phyloP scores from a whole-genome alignment of 1,284 basidiomycete species.

The Stygiomarasmius scandens region DNA sequence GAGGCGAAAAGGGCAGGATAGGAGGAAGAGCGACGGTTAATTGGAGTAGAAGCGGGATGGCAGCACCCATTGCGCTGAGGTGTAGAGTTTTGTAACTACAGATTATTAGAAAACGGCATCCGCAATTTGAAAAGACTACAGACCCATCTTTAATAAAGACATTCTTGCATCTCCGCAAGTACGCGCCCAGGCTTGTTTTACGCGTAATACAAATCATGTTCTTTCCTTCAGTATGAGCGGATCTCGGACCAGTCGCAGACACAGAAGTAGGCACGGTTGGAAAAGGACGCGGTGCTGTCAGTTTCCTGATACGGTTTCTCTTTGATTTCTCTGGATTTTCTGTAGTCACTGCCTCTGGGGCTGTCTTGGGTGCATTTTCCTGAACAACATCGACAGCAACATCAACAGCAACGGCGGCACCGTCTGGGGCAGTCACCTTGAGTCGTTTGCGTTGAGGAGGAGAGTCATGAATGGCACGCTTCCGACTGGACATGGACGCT shows the following conservation, averaged over 20 bases:
- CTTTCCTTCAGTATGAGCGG: slow-evolving; percentile 74
- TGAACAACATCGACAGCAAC: slow-evolving; percentile 2
- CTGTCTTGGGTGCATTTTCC: neutral
- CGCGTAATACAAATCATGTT: slow-evolving; percentile 83
- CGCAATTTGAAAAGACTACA: slow-evolving; percentile 24
- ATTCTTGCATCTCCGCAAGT: slow-evolving; percentile 80
- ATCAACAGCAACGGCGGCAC: slow-evolving; percentile 11
- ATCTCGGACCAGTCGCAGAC: slow-evolving; percentile 78
- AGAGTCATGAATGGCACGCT: slow-evolving; percentile 6
- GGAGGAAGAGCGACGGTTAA: slow-evolving; percentile 74
- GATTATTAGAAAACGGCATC: slow-evolving; percentile 8
- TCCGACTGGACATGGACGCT: neutral
- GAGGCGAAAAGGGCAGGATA: slow-evolving; percentile 68
- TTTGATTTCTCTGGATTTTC: slow-evolving; percentile 15
- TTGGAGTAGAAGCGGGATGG: slow-evolving; percentile 80
- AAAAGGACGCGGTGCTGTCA: slow-evolving; percentile 71
- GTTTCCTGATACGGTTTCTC: slow-evolving; percentile 56
- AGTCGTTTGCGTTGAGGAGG: slow-evolving; percentile 20
- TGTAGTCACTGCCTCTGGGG: slow-evolving; percentile 1
- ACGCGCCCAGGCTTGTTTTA: slow-evolving; percentile 72
- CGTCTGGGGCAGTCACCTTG: slow-evolving; percentile 23
- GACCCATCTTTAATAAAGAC: slow-evolving; percentile 79
- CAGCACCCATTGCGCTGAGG: slow-evolving; percentile 84
- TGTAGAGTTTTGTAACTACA: slow-evolving; percentile 75
- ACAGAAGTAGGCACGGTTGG: slow-evolving; percentile 77